Percentiles rank a stretch among this genome's conserved stretches.
Evolutionary conservation across 2,329 filamentous ascomycete species (phyloP).

Genomic region (Alternaria panax): DNA sequence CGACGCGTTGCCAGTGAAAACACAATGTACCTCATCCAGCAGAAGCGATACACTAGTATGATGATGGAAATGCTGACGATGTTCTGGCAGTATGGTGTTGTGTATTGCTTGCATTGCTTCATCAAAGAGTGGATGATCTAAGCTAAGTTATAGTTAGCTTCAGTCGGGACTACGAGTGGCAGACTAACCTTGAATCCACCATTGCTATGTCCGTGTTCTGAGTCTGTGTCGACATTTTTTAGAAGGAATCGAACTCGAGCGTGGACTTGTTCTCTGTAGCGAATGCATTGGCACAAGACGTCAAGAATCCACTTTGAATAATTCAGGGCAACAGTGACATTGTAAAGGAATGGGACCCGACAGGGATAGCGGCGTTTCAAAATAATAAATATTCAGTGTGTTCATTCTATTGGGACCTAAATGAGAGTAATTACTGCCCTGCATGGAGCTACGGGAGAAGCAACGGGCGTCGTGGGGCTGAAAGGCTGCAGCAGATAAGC

Average conservation of each 20-base stretch:
- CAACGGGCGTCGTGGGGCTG: slow-evolving; percentile 39
- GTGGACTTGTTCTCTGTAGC: slow-evolving; percentile 18
- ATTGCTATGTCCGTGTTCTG: slow-evolving; percentile 34
- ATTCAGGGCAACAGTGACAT: slow-evolving; percentile 17
- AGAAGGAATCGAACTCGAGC: slow-evolving; percentile 18
- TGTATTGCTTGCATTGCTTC: slow-evolving; percentile 30
- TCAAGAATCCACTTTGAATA: slow-evolving; percentile 9
- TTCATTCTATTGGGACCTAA: slow-evolving; percentile 9
- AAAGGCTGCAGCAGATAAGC: slow-evolving; percentile 31
- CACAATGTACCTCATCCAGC: slow-evolving; percentile 26
- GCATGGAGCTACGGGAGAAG: slow-evolving; percentile 27
- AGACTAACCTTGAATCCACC: slow-evolving; percentile 32
- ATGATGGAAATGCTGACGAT: slow-evolving; percentile 23
- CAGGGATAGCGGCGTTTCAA: slow-evolving; percentile 21
- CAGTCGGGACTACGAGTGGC: background rate
- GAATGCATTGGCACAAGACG: slow-evolving; percentile 37
- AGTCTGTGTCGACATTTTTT: slow-evolving; percentile 31
- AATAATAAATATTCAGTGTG: slow-evolving; percentile 18
- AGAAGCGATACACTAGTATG: slow-evolving; percentile 23
- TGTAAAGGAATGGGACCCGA: slow-evolving; percentile 21
- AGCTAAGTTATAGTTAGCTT: slow-evolving; percentile 25
- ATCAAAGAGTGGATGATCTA: slow-evolving; percentile 27
- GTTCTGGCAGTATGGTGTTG: slow-evolving; percentile 26
- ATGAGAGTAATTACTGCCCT: slow-evolving; percentile 21
- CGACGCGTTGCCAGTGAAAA: slow-evolving; percentile 16